Evolutionary conservation across 768 basidiomycete species (phyloP).

Genomic region (Piloderma croceum): DNA sequence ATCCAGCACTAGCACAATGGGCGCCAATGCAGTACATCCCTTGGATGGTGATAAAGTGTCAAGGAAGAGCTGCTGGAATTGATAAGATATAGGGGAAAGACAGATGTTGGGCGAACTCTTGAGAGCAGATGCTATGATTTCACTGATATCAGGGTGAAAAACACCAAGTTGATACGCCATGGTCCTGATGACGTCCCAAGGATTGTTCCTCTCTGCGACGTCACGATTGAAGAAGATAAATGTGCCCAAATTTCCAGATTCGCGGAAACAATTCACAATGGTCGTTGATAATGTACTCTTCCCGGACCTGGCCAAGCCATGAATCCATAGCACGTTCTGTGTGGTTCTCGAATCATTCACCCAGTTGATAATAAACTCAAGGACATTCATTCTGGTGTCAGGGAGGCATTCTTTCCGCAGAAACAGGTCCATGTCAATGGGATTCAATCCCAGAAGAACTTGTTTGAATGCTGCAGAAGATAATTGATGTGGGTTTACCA

Average conservation of each 20-base stretch:
- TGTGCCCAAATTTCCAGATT: constrained; percentile 29
- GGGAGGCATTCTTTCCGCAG: constrained; percentile 24
- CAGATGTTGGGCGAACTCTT: constrained; percentile 14
- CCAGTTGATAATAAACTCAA: constrained; percentile 22
- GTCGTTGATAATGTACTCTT: constrained; percentile 34
- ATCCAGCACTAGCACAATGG: constrained; percentile 26
- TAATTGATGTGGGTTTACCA: too few species aligned
- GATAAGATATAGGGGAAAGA: not conserved
- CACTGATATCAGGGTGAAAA: constrained; percentile 26
- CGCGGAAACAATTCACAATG: constrained; percentile 27
- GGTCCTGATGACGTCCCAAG: constrained; percentile 27
- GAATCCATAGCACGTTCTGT: constrained; percentile 24
- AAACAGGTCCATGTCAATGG: constrained; percentile 26
- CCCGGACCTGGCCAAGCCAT: constrained; percentile 29
- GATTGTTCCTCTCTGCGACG: constrained; percentile 23
- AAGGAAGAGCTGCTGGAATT: not conserved
- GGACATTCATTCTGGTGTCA: constrained; percentile 25
- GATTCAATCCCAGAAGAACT: constrained; percentile 22
- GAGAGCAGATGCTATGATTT: constrained; percentile 20
- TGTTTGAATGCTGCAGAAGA: too few species aligned
- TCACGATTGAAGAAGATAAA: constrained; percentile 31
- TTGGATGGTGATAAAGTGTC: not conserved
- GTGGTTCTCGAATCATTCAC: constrained; percentile 12
- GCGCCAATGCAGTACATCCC: constrained; percentile 4
- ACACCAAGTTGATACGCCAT: constrained; percentile 29